Base-by-base conservation (phyloP, 305 asterid species). In the Fraxinus greggii region DNA sequence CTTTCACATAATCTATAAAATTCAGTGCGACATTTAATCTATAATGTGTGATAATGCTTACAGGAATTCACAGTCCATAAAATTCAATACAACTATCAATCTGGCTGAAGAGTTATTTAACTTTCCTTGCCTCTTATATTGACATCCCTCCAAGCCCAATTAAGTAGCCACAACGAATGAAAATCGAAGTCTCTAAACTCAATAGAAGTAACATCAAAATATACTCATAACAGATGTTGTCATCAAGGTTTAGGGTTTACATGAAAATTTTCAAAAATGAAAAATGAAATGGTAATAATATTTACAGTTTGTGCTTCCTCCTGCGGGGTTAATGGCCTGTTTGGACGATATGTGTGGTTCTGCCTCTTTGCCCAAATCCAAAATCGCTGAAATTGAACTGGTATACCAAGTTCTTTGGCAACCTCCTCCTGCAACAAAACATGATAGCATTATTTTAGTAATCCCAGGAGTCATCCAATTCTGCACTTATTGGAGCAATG, bases 301-400 rank as follows among this genome's bases (percentile, higher is more conserved):
- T 79, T 86, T 89, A 93, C 97, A 26, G 92, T 84, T 84, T 92
- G 96, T 78, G 89, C 80, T 87, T 93, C 97, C 86, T 93, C 97
- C 61, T 87, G 93, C 21, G 92, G 86, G 10, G 96, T 89, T 83
- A 93, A 85, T 28, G 97, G 96, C 61, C 97, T 89, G 84, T 90
- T 93, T 15, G 97, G 94, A 29, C 97, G 97, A 63, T 88, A 93
- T 32, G 97, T 93, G 79, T 93, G 94, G 89, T 93, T 93, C 86
- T 91, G 97, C 75, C 97, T 88, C 80, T 91, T 93, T 45, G 97
- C 97, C 97, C 97, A 93, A 67, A 93, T 79, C 97, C 97, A 93
- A 83, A 90, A 93, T 13, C 97, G 94, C 84, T 93, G 97, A 87
- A 84, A 89, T 83, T 89, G 92, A 78, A 93, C 90, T 17, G 97